A percentile compares a stretch with the other conserved stretches of the same genome.
phyloP scores from a whole-genome alignment of 169 alveolate species.

The Cryptosporidium andersoni region DNA sequence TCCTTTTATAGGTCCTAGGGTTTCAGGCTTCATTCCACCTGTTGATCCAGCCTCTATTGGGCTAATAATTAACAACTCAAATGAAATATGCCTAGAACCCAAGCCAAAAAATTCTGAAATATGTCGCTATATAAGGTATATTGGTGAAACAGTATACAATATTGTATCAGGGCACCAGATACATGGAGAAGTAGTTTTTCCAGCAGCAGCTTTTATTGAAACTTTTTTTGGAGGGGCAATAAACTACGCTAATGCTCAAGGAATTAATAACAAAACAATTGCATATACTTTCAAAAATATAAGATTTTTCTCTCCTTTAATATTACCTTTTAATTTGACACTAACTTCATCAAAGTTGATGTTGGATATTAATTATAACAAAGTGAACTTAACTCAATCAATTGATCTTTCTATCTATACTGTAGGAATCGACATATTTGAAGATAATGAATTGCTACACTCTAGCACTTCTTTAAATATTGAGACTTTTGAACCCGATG shows the following conservation, averaged over 20 bases:
- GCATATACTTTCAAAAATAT: neutral
- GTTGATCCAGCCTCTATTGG: slow-evolving; percentile 37
- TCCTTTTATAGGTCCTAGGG: slow-evolving; percentile 63
- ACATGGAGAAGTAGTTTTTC: slow-evolving; percentile 26
- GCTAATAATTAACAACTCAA: slow-evolving; percentile 27
- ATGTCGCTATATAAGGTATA: slow-evolving; percentile 41
- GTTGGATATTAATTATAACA: slow-evolving; percentile 24
- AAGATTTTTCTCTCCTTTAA: slow-evolving; percentile 13
- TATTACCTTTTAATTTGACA: slow-evolving; percentile 25
- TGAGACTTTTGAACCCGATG: too few relatives aligned
- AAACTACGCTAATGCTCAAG: slow-evolving; percentile 11
- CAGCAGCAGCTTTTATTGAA: slow-evolving; percentile 64
- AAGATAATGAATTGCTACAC: neutral
- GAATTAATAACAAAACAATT: slow-evolving; percentile 19
- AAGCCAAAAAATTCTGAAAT: neutral
- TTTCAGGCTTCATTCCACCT: slow-evolving; percentile 15
- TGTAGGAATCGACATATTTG: slow-evolving; percentile 16
- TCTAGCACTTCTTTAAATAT: too few relatives aligned
- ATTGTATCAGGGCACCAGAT: slow-evolving; percentile 32
- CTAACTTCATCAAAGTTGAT: neutral
- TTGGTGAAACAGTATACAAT: slow-evolving; percentile 19
- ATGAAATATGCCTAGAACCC: neutral
- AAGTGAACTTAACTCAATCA: neutral
- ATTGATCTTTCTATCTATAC: neutral
- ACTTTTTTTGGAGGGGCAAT: slow-evolving; percentile 31